These are phyloP conservation scores for Ehretia macrophylla DNA, from an alignment of 257 asterid genomes.

Conservation along the genomic window DNA sequence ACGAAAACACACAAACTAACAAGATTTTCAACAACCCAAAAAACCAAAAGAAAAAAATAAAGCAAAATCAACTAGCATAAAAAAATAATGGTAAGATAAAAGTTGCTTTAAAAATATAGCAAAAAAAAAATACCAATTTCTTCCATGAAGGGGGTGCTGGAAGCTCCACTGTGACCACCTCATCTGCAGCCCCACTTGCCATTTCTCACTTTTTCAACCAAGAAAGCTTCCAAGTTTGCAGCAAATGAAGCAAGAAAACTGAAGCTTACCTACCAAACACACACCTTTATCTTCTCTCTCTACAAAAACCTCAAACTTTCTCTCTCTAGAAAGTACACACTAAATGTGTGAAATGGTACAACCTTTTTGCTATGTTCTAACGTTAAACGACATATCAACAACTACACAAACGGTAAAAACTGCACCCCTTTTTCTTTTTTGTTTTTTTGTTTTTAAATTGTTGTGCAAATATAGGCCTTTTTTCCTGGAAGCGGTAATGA, in stretches of 20 bases:
- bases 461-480: too few species aligned
- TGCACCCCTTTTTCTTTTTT: too few species aligned
- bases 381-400: too few species aligned
- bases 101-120: neutral
- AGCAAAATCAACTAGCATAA: neutral
- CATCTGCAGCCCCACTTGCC: constrained; percentile 27
- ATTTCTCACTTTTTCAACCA: constrained; percentile 16
- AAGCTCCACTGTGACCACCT: constrained; percentile 32
- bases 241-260: constrained; percentile 5
- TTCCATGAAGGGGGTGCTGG: constrained; percentile 50
- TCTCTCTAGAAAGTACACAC: too few species aligned
- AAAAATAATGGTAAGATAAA: neutral
- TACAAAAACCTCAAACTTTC: too few species aligned
- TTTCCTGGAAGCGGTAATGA: neutral
- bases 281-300: too few species aligned
- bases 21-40: neutral
- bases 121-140: constrained; percentile 28
- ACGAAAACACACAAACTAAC: neutral
- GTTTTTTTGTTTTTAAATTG: too few species aligned
- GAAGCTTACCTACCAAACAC: neutral
- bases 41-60: neutral
- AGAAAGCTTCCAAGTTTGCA: constrained; percentile 12
- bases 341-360: too few species aligned
- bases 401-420: too few species aligned
- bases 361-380: too few species aligned